Evolutionary conservation across 805 yeast species (phyloP), one percentile per base, ranked within the genome.

Genomic region (Blastobotrys attinorum): DNA sequence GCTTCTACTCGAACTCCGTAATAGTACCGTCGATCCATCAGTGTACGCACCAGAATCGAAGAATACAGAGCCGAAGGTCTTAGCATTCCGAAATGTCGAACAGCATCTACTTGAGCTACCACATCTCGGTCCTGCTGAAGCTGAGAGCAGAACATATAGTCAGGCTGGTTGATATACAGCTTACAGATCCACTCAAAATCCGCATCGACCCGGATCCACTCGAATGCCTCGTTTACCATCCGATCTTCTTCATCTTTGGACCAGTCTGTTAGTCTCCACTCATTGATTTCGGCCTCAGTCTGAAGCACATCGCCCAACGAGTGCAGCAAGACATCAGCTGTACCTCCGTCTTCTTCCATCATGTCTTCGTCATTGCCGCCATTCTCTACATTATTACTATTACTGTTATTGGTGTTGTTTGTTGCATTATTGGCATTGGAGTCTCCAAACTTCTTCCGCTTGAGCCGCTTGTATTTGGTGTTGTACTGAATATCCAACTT

Each of bases 181-280:
- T 76, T 77, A 47, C 95, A 86, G 40, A 92, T 82, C 99, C 99
- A 92, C 61, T 92, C 98, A 56, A 82, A 84, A 61, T 92, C 99
- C 0, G 97, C 89, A 64, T 92, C 99, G n/a, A 90, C 85, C 54
- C 99, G 72, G 31, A 92, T 72, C 99, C 99, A 92, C 56, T 92
- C 98, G 63, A 88, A 92, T 0, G 96, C 96, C 55, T 90, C 97
- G 54, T 77, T 79, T 18, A 76, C 70, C 67, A 77, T 70, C 33
- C 67, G 66, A 34, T 81, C 88, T 47, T 80, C 89, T 40, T 81
- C 88, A 23, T 79, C 81, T 38, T 72, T 72, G 11, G 74, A 67
- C 76, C 85, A 79, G 35, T 86, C 95, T 1, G 75, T 70, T 8
- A 87, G 67, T 13, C 71, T 70, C 97, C 97, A 90, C 27, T 74